A percentile compares a stretch with the other conserved stretches of the same genome.
These are phyloP conservation scores for Aleurites moluccanus DNA, from an alignment of 441 rosid genomes.

Conservation along the genomic window DNA sequence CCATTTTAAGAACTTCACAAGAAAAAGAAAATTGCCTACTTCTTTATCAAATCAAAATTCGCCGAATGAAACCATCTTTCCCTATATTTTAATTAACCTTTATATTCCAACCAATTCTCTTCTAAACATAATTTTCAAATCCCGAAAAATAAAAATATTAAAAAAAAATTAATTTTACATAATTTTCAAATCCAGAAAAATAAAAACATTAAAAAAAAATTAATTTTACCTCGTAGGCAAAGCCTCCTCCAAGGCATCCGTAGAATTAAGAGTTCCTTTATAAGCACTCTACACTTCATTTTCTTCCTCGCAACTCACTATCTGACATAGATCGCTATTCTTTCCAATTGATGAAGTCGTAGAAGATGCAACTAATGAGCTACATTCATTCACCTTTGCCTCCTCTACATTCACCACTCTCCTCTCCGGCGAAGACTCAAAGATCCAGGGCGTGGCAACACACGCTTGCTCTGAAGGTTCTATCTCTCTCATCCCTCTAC, in stretches of 20 bases:
- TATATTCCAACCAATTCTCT: no score
- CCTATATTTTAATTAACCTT: no score
- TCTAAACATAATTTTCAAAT: no score
- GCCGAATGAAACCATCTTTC: no score
- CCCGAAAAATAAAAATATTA: no score
- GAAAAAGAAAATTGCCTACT: no score
- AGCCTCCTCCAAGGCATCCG: slow-evolving; percentile 66
- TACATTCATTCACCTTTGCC: slow-evolving; percentile 34
- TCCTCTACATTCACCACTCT: no score
- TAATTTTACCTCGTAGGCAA: slow-evolving; percentile 62
- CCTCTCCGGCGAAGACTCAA: slow-evolving; percentile 18
- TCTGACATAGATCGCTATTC: slow-evolving; percentile 50
- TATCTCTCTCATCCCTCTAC: slow-evolving; percentile 4
- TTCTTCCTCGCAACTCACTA: slow-evolving; percentile 37
- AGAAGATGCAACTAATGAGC: slow-evolving; percentile 33
- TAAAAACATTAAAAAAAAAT: neutral
- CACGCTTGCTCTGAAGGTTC: slow-evolving; percentile 1
- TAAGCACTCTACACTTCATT: slow-evolving; percentile 68
- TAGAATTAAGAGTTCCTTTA: slow-evolving; percentile 50
- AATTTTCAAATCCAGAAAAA: neutral
- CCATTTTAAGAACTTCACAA: no score
- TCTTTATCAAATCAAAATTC: no score
- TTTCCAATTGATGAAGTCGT: slow-evolving; percentile 58
- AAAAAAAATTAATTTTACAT: no score
- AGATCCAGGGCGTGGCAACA: slow-evolving; percentile 7